phyloP scores from a whole-genome alignment of 495 filamentous ascomycete species.

The Podospora pseudopauciseta region DNA sequence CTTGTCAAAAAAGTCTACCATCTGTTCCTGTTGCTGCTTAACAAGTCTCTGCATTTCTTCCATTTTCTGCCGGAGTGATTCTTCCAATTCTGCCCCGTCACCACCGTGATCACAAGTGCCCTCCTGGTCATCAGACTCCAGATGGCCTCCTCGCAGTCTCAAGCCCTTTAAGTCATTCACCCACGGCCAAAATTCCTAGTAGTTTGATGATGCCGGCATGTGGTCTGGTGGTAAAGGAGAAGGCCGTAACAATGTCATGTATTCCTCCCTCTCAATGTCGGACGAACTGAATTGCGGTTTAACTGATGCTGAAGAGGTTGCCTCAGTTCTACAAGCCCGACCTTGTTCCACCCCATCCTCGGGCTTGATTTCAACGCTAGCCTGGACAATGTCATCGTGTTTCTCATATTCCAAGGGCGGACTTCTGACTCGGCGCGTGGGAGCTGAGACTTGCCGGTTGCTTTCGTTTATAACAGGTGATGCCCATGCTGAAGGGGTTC shows the following conservation, averaged over 20 bases:
- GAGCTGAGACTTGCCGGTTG: not conserved
- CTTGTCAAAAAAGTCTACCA: not conserved
- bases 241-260: not conserved
- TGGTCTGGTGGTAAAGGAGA: not conserved
- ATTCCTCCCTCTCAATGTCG: not conserved
- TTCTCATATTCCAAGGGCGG: not conserved
- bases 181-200: not conserved
- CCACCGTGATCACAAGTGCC: too few relatives aligned
- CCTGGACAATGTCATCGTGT: not conserved
- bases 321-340: not conserved
- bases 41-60: not conserved
- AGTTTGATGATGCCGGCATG: not conserved
- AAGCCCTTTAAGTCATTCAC: not conserved
- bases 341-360: not conserved
- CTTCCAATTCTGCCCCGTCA: not conserved
- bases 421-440: not conserved
- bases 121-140: not conserved
- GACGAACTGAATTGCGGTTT: not conserved
- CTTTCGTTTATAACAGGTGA: not conserved
- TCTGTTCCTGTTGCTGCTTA: not conserved
- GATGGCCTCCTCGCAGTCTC: not conserved
- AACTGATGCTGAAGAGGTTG: not conserved
- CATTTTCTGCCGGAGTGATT: not conserved
- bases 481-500: not conserved
- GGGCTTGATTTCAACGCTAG: not conserved